Percentiles rank a stretch among this genome's conserved stretches.
These are phyloP conservation scores for Eremothecium sinecaudum DNA, from an alignment of 1,139 yeast genomes.

Conservation along the genomic window DNA sequence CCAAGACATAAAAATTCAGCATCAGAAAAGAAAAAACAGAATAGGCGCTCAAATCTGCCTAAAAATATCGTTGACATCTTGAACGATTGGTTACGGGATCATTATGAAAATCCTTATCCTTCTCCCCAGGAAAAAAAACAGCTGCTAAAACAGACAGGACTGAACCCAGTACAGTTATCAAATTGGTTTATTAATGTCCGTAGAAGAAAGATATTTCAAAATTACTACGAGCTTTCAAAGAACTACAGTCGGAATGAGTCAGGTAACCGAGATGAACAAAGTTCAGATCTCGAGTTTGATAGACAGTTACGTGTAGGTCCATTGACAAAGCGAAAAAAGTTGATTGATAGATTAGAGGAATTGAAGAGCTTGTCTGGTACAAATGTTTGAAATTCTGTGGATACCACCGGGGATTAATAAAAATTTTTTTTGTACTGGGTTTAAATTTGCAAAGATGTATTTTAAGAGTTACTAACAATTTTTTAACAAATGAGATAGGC, in stretches of 20 bases:
- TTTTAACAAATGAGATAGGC: too few relatives aligned
- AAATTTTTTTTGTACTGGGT: too few relatives aligned
- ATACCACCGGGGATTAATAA: slow-evolving; percentile 7
- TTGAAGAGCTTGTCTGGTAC: slow-evolving; percentile 19
- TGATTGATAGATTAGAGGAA: slow-evolving; percentile 34
- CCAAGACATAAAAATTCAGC: too few relatives aligned
- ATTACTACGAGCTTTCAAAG: slow-evolving; percentile 28
- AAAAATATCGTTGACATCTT: slow-evolving; percentile 77
- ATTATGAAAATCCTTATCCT: slow-evolving; percentile 89
- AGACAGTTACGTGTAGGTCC: slow-evolving; percentile 23
- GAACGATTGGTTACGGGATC: slow-evolving; percentile 75
- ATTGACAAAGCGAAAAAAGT: slow-evolving; percentile 31
- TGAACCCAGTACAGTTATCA: slow-evolving; percentile 81
- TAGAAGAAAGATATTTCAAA: slow-evolving; percentile 56
- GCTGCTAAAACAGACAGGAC: slow-evolving; percentile 71
- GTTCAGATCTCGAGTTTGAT: slow-evolving; percentile 20
- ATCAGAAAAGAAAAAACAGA: slow-evolving; percentile 4
- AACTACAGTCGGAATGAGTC: slow-evolving; percentile 9
- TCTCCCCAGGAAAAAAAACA: slow-evolving; percentile 80
- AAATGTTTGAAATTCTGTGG: slow-evolving; percentile 3
- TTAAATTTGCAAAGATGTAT: background rate
- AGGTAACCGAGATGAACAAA: slow-evolving; percentile 10
- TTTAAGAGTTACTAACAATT: background rate
- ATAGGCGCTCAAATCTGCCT: slow-evolving; percentile 65
- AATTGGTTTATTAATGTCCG: slow-evolving; percentile 98